Percentiles rank a stretch among this genome's conserved stretches.
Conservation (phyloP, 441 rosid genomes). For the Populus hybrid region DNA sequence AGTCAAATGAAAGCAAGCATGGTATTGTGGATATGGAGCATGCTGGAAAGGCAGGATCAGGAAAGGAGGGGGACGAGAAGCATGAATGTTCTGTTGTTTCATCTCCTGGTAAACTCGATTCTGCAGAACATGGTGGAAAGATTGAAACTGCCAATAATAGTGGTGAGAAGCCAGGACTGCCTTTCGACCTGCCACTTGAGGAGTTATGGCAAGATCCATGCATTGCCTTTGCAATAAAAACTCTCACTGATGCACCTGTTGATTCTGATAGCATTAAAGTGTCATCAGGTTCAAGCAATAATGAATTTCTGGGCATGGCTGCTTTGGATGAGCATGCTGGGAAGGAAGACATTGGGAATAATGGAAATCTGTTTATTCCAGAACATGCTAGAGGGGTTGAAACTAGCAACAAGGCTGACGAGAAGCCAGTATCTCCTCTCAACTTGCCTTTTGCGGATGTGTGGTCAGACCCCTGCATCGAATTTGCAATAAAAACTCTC, state of each 20-base stretch:
- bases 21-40: conserved; percentile 20
- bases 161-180: conserved; percentile 27
- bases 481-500: conserved; percentile 88
- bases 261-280: conserved; percentile 32
- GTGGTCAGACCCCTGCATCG: conserved; percentile 91
- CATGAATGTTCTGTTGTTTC: conserved; percentile 1
- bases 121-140: conserved; percentile 13
- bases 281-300: conserved; percentile 39
- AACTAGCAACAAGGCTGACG: conserved; percentile 20
- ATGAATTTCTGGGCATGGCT: conserved; percentile 19
- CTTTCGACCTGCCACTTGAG: conserved; percentile 52
- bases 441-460: conserved; percentile 40
- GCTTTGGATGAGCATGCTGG: conserved; percentile 20
- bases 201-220: conserved; percentile 90
- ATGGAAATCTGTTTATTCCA: conserved; percentile 8
- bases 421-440: conserved; percentile 24
- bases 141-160: conserved; percentile 15
- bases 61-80: background rate
- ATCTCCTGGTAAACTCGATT: background rate
- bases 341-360: conserved; percentile 15
- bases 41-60: conserved; percentile 20
- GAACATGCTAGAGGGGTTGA: conserved; percentile 21
- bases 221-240: conserved; percentile 97
- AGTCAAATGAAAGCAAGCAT: conserved; percentile 20
- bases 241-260: conserved; percentile 67